Base-by-base conservation (phyloP, 148 eudicot species). In the Vaccinium corymbosum region DNA sequence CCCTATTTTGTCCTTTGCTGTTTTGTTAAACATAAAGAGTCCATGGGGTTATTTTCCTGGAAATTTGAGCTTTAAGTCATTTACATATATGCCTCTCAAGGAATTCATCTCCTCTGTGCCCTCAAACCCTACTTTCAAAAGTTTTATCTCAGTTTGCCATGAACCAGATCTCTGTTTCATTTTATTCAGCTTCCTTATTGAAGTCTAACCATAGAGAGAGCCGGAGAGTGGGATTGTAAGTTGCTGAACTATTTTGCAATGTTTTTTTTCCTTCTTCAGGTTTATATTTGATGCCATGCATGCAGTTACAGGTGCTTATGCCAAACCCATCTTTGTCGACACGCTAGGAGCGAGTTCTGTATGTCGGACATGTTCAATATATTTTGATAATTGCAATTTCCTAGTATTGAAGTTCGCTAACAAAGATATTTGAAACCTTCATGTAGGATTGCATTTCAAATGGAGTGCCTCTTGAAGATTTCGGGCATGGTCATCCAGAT, bases 401-500 rank as follows among this genome's bases (percentile, higher is more conserved):
- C 55, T 70, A 29, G 48, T 82, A 73, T 16, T 50, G 75, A 52
- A 74, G 50, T 80, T 89, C 42, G 78, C 88, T 78, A 81, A 83
- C 55, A 66, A 75, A 61, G 61, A 81, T 70, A 52, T 85, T 38
- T 81, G 74, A 56, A 51, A 71, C 82, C 80, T 85, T 81, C 52
- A 62, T 92, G 76, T 85, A 97, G 98, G 94, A 91, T 84, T 97
- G 95, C 17, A 90, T 95, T 77, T 70, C 80, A 78, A 97, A 97
- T 88, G 99, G 99, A 78, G 91, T 94, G 88, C 99, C 99, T 81
- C 86, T 94, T 56, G 99, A 97, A 92, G 99, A 95, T 93, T 97
- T 97, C 83, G 98, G 99, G 62, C 98, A 95, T 88, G 97, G 98
- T 46, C 99, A 97, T 88, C 99, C 99, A 80, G 99, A 97, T 91